Base-by-base conservation (phyloP, 257 asterid genomes). In the Plantago ovata region DNA sequence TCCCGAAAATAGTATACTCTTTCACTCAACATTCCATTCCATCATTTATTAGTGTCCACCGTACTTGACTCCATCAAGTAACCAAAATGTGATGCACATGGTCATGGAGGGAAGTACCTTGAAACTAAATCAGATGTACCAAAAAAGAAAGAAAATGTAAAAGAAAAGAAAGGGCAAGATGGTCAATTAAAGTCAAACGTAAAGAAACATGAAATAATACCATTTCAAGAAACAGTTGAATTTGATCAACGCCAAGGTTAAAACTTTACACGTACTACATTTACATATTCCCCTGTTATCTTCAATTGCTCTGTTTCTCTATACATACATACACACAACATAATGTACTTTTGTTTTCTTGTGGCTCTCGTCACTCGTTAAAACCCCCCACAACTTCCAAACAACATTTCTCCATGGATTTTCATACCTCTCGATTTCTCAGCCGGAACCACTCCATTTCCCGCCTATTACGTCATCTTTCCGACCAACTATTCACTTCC, bases 211-310 rank as follows among this genome's bases (percentile, higher is more conserved):
- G 36, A 24, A 39, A 57, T 21, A 41, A 21, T 15, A 46, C 50
- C 16, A 41, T 52, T 18, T 13, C 22, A 43, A 51, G 42, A 48
- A 63, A 52, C 53, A 63, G 69, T 64, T 43, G 40, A 62, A 46
- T 10, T 22, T 20, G 22, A 7, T 24, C 20, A 13, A 24, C 15
- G 10, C 13, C 12, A 12, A 24, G 13, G 41, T 53, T 8, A 53
- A 36, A 16, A 28, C 45, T 53, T 59, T 58, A 66, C 74, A 65
- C 56, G 68, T 65, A 64, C 61, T 49, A 19, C 28, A 42, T 65
- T 39, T 53, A 47, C 64, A 65, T 62, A 75, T 60, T 52, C 53
- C 73, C 69, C 63, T 77, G 80, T 76, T 70, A 68, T 79, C 75
- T 77, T 70, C 79, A n/a, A n/a, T 76, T 75, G 78, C 20, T 20